phyloP scores from a whole-genome alignment of 768 basidiomycete genomes.

The Mycena vulgaris region DNA sequence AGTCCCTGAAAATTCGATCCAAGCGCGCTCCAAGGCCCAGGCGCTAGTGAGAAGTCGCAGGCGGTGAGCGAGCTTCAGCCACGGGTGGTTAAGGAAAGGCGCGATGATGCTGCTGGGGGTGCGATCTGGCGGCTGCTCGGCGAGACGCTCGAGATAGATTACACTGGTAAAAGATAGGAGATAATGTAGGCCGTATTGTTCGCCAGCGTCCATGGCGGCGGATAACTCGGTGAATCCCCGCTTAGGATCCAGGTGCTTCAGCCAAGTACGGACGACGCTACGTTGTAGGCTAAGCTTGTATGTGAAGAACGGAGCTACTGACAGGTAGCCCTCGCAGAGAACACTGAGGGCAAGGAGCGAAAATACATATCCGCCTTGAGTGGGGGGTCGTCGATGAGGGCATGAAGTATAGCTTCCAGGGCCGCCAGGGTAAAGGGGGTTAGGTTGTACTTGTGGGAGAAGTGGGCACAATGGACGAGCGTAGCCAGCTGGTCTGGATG shows the following conservation, averaged over 20 bases:
- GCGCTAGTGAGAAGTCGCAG: slow-evolving; percentile 1
- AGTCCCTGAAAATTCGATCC: background rate
- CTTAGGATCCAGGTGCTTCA: too few species aligned
- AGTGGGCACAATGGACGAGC: slow-evolving; percentile 8
- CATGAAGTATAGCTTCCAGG: background rate
- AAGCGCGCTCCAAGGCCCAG: background rate
- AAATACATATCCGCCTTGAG: background rate
- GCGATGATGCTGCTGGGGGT: background rate
- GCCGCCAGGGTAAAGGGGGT: background rate
- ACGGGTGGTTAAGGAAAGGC: background rate
- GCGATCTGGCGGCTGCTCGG: background rate
- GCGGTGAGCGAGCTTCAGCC: background rate
- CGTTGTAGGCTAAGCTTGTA: background rate
- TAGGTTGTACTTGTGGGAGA: slow-evolving; percentile 9
- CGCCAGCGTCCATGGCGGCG: background rate
- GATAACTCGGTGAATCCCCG: too few species aligned
- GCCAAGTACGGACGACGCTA: too few species aligned
- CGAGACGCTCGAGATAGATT: background rate
- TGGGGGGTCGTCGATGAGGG: too few species aligned
- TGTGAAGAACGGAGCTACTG: background rate
- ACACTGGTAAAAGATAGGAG: background rate
- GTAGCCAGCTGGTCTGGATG: background rate
- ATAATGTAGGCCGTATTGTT: background rate
- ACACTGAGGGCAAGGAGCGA: background rate
- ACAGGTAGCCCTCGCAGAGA: background rate